These are phyloP conservation scores for Saitozyma sp. DNA, from an alignment of 768 basidiomycete species.

Conservation along the genomic window DNA sequence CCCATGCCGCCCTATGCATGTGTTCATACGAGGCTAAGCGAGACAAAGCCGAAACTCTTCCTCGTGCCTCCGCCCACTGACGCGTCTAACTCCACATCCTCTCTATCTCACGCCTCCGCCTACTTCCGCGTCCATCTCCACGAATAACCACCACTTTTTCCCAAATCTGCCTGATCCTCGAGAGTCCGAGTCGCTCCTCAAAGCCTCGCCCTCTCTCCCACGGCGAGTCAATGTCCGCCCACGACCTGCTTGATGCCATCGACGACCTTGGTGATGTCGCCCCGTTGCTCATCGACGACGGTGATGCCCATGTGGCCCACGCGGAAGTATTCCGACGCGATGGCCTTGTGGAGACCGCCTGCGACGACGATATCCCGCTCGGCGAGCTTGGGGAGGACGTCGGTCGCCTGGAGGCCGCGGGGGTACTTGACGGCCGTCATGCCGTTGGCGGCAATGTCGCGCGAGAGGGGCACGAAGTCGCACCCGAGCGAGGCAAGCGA, in stretches of 20 bases:
- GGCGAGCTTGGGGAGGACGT: conserved; percentile 72
- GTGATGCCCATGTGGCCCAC: conserved; percentile 92
- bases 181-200: too few species aligned
- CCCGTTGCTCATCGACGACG: conserved; percentile 68
- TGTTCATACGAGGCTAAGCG: too few species aligned
- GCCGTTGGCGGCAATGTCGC: conserved; percentile 76
- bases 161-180: too few species aligned
- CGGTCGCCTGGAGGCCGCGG: conserved; percentile 70
- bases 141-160: too few species aligned
- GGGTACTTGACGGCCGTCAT: conserved; percentile 89
- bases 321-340: conserved; percentile 90
- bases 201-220: too few species aligned
- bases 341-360: conserved; percentile 78
- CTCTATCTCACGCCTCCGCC: too few species aligned
- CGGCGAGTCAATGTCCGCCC: conserved; percentile 13
- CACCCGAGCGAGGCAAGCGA: conserved; percentile 69
- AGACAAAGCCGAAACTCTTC: too few species aligned
- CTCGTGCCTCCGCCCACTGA: too few species aligned
- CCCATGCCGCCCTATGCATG: too few species aligned
- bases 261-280: conserved; percentile 74
- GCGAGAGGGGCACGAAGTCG: conserved; percentile 63
- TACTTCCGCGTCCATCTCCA: too few species aligned
- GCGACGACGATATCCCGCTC: conserved; percentile 74
- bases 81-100: too few species aligned
- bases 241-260: conserved; percentile 59